Percentiles rank a stretch among this genome's conserved stretches.
phyloP scores from a whole-genome alignment of 257 asterid genomes.

The Solanum pimpinellifolium region DNA sequence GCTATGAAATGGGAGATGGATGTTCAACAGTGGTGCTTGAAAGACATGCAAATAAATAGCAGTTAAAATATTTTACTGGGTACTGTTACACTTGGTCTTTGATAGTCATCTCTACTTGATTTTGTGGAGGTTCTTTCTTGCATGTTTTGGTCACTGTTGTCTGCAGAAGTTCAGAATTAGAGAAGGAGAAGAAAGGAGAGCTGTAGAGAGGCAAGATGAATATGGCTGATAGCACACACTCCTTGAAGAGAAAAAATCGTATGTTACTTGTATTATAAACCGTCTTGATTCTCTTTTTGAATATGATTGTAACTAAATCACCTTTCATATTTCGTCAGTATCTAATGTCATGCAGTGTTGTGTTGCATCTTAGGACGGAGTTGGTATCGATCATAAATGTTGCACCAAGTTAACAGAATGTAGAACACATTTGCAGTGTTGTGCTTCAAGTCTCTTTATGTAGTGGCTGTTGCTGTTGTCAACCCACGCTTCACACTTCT shows the following conservation, averaged over 20 bases:
- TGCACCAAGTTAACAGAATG: neutral
- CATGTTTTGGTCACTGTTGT: neutral
- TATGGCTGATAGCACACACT: neutral
- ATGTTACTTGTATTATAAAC: neutral
- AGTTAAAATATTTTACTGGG: neutral
- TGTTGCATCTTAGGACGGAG: neutral
- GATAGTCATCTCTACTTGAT: neutral
- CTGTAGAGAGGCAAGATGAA: neutral
- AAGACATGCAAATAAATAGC: neutral
- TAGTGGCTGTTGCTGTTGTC: neutral
- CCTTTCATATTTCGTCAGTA: neutral
- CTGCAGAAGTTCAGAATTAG: neutral
- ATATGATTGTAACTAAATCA: neutral
- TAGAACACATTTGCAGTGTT: neutral
- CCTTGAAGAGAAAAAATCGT: neutral
- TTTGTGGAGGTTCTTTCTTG: neutral
- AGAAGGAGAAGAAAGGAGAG: neutral
- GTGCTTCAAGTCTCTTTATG: neutral
- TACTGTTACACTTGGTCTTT: neutral
- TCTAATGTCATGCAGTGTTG: neutral
- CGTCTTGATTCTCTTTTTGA: neutral
- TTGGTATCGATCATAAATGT: neutral
- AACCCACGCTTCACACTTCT: too few species aligned
- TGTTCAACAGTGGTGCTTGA: neutral
- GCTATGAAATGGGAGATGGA: neutral